Evolutionary conservation across 768 basidiomycete species (phyloP).

Genomic region (Mycena capillaripes): DNA sequence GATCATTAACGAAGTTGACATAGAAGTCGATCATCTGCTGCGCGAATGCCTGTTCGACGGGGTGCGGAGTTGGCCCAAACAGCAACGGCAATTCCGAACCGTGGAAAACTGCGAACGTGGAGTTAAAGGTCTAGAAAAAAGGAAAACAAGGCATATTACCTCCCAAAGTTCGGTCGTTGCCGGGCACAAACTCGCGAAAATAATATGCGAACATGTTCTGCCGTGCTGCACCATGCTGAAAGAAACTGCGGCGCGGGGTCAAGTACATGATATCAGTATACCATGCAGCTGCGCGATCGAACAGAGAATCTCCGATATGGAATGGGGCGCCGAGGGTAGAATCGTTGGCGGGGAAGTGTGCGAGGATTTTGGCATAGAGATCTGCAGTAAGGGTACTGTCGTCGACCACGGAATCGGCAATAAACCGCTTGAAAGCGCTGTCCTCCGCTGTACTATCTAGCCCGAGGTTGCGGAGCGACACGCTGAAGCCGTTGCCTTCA

Average conservation of each 20-base stretch:
- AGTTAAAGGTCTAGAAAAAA: not conserved
- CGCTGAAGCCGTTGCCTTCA: conserved; percentile 64
- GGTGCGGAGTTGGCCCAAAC: conserved; percentile 61
- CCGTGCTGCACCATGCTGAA: conserved; percentile 58
- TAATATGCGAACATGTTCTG: conserved; percentile 68
- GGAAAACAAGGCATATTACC: conserved; percentile 47
- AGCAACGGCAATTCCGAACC: conserved; percentile 64
- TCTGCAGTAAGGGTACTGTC: conserved; percentile 61
- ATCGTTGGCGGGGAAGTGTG: conserved; percentile 64
- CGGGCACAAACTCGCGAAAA: conserved; percentile 71
- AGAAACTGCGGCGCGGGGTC: conserved; percentile 63
- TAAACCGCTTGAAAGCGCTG: conserved; percentile 61
- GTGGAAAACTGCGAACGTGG: conserved; percentile 57
- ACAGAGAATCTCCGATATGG: conserved; percentile 72
- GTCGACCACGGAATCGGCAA: conserved; percentile 63
- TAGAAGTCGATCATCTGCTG: conserved; percentile 66
- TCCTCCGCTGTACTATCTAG: conserved; percentile 57
- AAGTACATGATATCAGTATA: conserved; percentile 74
- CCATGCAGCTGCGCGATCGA: conserved; percentile 69
- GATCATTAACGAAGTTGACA: conserved; percentile 68
- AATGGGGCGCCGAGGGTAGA: conserved; percentile 63
- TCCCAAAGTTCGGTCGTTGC: conserved; percentile 61
- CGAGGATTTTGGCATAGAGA: conserved; percentile 54
- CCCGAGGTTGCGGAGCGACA: conserved; percentile 52
- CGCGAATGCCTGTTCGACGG: conserved; percentile 60